Percentiles rank a stretch among this genome's conserved stretches.
Conservation (phyloP, 2,329 filamentous ascomycete species). For the Calonectria pseudoturangicola region DNA sequence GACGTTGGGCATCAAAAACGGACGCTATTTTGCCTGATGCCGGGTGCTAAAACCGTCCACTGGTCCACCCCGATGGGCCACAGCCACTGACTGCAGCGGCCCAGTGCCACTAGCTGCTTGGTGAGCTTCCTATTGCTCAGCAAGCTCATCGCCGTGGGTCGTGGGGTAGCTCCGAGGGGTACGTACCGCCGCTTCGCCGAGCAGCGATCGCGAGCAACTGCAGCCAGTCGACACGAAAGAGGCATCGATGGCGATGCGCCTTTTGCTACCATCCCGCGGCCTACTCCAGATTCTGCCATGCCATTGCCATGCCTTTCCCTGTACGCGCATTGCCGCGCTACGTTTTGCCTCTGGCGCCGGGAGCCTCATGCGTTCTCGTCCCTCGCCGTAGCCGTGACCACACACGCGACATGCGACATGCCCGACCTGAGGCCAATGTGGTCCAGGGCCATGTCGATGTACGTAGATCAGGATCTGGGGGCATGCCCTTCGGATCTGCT, state of each 20-base stretch:
- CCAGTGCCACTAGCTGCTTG: conserved; percentile 50
- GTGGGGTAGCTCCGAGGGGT: conserved; percentile 48
- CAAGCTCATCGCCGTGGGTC: conserved; percentile 38
- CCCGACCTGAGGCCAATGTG: conserved; percentile 35
- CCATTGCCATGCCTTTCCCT: conserved; percentile 33
- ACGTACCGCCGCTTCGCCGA: conserved; percentile 43
- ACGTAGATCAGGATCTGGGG: conserved; percentile 35
- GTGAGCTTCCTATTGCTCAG: conserved; percentile 54
- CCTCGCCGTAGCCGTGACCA: conserved; percentile 29
- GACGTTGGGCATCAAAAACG: conserved; percentile 55
- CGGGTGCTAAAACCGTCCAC: conserved; percentile 43
- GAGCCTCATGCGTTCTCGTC: conserved; percentile 37
- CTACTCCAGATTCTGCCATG: conserved; percentile 39
- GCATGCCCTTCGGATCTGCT: conserved; percentile 41
- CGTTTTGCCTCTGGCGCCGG: conserved; percentile 32
- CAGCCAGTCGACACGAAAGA: conserved; percentile 35
- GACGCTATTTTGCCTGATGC: conserved; percentile 50
- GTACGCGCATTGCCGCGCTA: conserved; percentile 35
- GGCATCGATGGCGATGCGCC: conserved; percentile 36
- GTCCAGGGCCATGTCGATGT: conserved; percentile 28
- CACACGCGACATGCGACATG: conserved; percentile 21
- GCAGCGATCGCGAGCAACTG: conserved; percentile 32
- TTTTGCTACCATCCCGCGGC: conserved; percentile 35
- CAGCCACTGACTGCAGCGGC: conserved; percentile 51
- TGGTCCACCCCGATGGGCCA: conserved; percentile 43